Evolutionary conservation across 352 stramenopile species (phyloP), one percentile per base, ranked within the genome.

Genomic region (Pythium sp.): DNA sequence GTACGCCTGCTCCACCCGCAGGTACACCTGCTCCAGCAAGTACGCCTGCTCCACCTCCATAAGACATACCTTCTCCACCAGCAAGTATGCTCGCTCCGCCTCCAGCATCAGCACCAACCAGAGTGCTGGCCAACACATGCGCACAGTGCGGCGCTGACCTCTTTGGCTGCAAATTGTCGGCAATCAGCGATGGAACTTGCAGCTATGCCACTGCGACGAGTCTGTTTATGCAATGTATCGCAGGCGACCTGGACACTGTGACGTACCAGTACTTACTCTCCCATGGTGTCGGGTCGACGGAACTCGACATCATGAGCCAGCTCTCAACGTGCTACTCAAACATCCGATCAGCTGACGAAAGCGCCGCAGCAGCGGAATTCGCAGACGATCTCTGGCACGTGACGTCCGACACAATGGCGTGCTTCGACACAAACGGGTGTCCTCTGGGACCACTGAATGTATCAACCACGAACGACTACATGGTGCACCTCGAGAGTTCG

Each of bases 321-420:
- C 55, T 60, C 20, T 28, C 18, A 3, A 22, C 22, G 7, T 28
- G 55, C 55, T 60, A 20, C 9, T 0, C 15, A 20, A n/a, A 8
- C 18, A 60, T 46, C 11, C 15, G 24, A 1, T 9, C 55, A 26
- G 22, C 55, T 14, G 55, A 60, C 28, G 28, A 43, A 15, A 46
- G 55, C 55, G 8, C 26, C 55, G 18, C 20, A 18, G 11, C 34
- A 32, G 26, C 32, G 2, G 54, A 55, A 2, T 67, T 74, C 49
- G 30, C 38, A 7, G 12, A 70, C 12, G 72, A 76, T 28, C 22
- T 64, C 34, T 81, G 74, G 74, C 75, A 71, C 43, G 32, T 5
- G 5, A 54, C 34, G 1, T 70, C 53, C 55, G 47, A 75, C 22
- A 34, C 46, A 5, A 58, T 81, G 11, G 67, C 64, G 30, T 74